A percentile compares a stretch with the other conserved stretches of the same genome.
Conservation (phyloP, 106 monocot genomes). For the Dendrobium catenatum region DNA sequence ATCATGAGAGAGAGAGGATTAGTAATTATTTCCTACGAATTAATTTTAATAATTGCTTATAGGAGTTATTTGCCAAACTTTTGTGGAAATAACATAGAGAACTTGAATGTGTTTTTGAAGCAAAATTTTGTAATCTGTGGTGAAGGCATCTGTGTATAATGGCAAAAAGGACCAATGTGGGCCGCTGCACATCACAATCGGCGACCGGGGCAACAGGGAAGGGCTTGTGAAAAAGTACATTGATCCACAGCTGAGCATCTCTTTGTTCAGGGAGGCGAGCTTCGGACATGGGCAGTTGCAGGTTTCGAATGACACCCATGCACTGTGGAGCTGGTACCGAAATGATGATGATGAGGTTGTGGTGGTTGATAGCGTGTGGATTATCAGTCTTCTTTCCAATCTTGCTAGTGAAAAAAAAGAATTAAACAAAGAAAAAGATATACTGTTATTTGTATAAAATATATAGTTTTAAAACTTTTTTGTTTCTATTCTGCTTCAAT, state of each 20-base stretch:
- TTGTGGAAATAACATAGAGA: no score
- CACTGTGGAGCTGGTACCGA: constrained; percentile 74
- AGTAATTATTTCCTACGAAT: no score
- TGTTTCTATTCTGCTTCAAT: no score
- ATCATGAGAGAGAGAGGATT: no score
- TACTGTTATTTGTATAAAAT: no score
- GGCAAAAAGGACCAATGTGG: constrained; percentile 31
- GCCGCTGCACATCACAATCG: constrained; percentile 54
- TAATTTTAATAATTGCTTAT: no score
- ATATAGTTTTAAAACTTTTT: no score
- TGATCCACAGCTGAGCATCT: constrained; percentile 41
- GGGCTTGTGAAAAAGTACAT: constrained; percentile 34
- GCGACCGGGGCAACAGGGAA: constrained; percentile 61
- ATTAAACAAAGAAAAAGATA: no score
- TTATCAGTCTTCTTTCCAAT: constrained; percentile 45
- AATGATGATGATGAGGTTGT: constrained; percentile 60
- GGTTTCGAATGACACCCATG: constrained; percentile 55
- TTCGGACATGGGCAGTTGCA: constrained; percentile 68
- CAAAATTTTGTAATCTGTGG: background rate
- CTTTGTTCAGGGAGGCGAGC: constrained; percentile 80
- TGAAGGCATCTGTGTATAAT: constrained; percentile 35
- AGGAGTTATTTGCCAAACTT: no score
- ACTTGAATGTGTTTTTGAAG: no score
- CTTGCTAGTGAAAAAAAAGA: no score
- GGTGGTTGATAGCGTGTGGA: constrained; percentile 51